Evolutionary conservation across 2,329 filamentous ascomycete genomes (phyloP).

Genomic region (Dothidotthia symphoricarpi): DNA sequence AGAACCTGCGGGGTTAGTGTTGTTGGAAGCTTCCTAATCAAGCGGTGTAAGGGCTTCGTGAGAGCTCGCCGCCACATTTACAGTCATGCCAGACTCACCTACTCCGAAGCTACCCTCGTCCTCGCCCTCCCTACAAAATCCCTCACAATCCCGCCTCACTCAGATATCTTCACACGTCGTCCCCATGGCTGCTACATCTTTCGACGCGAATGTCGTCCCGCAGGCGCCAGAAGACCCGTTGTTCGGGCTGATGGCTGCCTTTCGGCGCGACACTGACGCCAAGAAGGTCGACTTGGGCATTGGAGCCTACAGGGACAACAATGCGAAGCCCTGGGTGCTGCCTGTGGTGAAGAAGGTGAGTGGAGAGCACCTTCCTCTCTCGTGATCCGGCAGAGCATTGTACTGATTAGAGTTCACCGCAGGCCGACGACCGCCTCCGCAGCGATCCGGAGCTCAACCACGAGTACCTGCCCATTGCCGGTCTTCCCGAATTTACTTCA

Average conservation of each 20-base stretch:
- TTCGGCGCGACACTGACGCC: slow-evolving; percentile 69
- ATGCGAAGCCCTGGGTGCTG: slow-evolving; percentile 95
- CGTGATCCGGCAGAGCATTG: not conserved
- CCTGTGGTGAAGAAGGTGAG: slow-evolving; percentile 93
- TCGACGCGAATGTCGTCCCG: slow-evolving; percentile 74
- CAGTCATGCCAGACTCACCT: slow-evolving; percentile 29
- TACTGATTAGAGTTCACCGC: slow-evolving; percentile 24
- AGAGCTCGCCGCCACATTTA: slow-evolving; percentile 10
- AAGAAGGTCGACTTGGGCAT: slow-evolving; percentile 94
- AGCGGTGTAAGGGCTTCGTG: slow-evolving; percentile 18
- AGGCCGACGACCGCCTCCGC: slow-evolving; percentile 89
- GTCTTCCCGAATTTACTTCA: slow-evolving; percentile 77
- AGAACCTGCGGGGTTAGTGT: not conserved
- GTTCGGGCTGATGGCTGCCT: slow-evolving; percentile 89
- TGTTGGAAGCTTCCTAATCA: slow-evolving; percentile 16
- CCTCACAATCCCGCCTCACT: slow-evolving; percentile 45
- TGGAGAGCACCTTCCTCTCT: slow-evolving; percentile 1
- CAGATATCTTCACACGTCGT: slow-evolving; percentile 71
- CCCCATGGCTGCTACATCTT: slow-evolving; percentile 62
- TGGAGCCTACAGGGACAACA: slow-evolving; percentile 91
- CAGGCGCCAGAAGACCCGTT: slow-evolving; percentile 93
- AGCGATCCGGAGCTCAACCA: slow-evolving; percentile 91
- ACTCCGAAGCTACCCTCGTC: slow-evolving; percentile 3
- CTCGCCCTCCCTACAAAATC: slow-evolving; percentile 16
- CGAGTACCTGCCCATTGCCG: slow-evolving; percentile 96